Evolutionary conservation across 2,329 filamentous ascomycete genomes (phyloP).

Genomic region (Sporothrix protearum): DNA sequence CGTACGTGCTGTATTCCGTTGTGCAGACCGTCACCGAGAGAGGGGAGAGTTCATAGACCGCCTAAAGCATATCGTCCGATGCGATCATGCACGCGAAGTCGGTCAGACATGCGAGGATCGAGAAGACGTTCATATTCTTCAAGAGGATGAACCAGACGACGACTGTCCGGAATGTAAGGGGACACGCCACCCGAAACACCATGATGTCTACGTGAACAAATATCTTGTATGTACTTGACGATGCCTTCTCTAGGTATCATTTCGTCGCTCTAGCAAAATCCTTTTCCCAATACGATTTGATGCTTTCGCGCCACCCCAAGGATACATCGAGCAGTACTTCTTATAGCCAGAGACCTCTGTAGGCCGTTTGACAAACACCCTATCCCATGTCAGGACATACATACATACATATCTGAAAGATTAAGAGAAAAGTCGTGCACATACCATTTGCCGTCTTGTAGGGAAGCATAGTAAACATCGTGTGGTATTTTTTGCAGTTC

Average conservation of each 20-base stretch:
- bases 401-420: neutral
- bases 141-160: too few relatives aligned
- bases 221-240: neutral
- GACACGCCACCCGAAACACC: constrained; percentile 5
- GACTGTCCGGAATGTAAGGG: constrained; percentile 11
- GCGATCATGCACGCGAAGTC: neutral
- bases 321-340: constrained; percentile 18
- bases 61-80: neutral
- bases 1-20: constrained; percentile 3
- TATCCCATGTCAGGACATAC: neutral
- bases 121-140: constrained; percentile 7
- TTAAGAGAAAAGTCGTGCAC: neutral
- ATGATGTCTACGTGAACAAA: neutral
- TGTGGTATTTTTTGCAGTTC: constrained; percentile 9
- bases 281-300: constrained; percentile 7
- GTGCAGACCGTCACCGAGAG: too few relatives aligned
- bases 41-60: too few relatives aligned
- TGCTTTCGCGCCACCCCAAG: constrained; percentile 18
- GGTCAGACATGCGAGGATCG: neutral
- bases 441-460: constrained; percentile 4
- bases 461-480: constrained; percentile 4
- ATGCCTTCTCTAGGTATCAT: constrained; percentile 2
- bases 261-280: constrained; percentile 11
- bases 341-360: constrained; percentile 9
- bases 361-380: constrained; percentile 15